A percentile compares a stretch with the other conserved stretches of the same genome.
Evolutionary conservation across 768 basidiomycete genomes (phyloP).

Genomic region (Pholiota conissans): DNA sequence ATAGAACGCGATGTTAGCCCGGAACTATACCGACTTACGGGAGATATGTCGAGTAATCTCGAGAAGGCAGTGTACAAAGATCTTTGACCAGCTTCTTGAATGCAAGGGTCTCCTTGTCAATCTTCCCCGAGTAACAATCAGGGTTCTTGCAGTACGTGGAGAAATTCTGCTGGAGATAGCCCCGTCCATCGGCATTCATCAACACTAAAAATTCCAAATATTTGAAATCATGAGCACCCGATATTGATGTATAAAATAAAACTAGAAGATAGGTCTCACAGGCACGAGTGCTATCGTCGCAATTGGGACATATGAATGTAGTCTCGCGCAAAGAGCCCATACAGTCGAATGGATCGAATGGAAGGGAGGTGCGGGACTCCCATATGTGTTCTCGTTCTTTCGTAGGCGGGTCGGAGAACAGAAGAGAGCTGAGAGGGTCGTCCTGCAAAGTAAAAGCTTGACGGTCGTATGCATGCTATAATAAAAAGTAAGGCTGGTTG

Average conservation of each 20-base stretch:
- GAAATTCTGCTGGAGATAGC: slow-evolving; percentile 49
- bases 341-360: slow-evolving; percentile 21
- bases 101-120: slow-evolving; percentile 29
- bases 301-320: slow-evolving; percentile 29
- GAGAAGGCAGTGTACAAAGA: slow-evolving; percentile 1
- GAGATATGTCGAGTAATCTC: slow-evolving; percentile 2
- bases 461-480: not conserved
- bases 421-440: slow-evolving; percentile 5
- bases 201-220: too few species aligned
- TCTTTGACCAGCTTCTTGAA: slow-evolving; percentile 20
- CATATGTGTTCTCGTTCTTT: slow-evolving; percentile 16
- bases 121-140: slow-evolving; percentile 32
- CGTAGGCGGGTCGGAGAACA: slow-evolving; percentile 13
- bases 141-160: slow-evolving; percentile 26
- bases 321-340: slow-evolving; percentile 9
- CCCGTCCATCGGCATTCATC: slow-evolving; percentile 37
- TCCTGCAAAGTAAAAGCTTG: slow-evolving; percentile 2
- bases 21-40: slow-evolving; percentile 13
- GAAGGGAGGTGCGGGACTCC: slow-evolving; percentile 12
- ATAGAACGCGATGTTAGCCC: too few species aligned
- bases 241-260: not conserved
- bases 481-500: not conserved
- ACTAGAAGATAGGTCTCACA: slow-evolving; percentile 19
- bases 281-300: slow-evolving; percentile 18
- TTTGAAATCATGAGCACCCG: too few species aligned